Evolutionary conservation across 371 early-diverging fungal species (phyloP).

Genomic region (Mucor ambiguus): DNA sequence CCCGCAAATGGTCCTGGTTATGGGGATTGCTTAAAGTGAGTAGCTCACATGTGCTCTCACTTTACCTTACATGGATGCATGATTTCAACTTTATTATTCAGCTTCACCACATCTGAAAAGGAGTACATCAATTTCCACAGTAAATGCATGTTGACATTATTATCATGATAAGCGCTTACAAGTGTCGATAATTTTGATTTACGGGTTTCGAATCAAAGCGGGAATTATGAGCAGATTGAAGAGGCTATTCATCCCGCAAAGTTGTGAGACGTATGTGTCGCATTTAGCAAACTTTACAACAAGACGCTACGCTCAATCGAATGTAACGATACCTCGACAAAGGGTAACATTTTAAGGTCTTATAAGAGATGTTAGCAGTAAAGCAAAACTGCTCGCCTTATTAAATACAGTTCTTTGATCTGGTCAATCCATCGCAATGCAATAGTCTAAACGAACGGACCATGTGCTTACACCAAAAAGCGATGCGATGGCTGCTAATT

Average conservation of each 20-base stretch:
- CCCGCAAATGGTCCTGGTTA: background rate
- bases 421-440: background rate
- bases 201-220: background rate
- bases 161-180: background rate
- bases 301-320: background rate
- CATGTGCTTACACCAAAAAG: background rate
- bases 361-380: background rate
- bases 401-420: background rate
- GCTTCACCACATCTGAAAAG: background rate
- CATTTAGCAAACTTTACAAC: constrained; percentile 1
- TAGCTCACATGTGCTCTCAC: background rate
- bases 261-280: background rate
- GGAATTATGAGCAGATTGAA: background rate
- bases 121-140: background rate
- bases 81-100: background rate
- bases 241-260: background rate
- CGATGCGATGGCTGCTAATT: too few species aligned
- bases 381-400: background rate
- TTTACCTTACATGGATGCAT: background rate
- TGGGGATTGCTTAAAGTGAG: background rate
- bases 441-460: background rate
- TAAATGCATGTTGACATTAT: background rate
- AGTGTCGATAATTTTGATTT: background rate
- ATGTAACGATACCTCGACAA: too few species aligned
- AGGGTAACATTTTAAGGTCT: background rate